A percentile compares a stretch with the other conserved stretches of the same genome.
These are phyloP conservation scores for Xylariaceae sp. DNA, from an alignment of 2,329 filamentous ascomycete genomes.

Conservation along the genomic window DNA sequence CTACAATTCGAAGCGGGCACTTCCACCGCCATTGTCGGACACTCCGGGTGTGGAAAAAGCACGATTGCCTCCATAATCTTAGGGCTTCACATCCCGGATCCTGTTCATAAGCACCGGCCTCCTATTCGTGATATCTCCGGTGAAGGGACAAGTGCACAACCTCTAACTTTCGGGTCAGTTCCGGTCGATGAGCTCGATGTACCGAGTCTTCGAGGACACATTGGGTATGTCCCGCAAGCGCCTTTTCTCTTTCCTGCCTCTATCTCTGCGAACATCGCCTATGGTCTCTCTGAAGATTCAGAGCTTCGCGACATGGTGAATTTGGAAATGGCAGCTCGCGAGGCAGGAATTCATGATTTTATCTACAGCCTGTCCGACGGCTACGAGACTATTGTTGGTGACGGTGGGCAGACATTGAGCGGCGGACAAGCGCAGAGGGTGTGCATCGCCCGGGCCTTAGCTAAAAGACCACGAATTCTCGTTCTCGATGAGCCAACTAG, in stretches of 20 bases:
- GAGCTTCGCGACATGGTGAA: slow-evolving; percentile 40
- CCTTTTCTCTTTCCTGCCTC: slow-evolving; percentile 75
- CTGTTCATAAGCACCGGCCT: background rate
- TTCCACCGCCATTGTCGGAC: slow-evolving; percentile 74
- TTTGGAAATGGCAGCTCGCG: slow-evolving; percentile 48
- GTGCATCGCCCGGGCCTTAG: slow-evolving; percentile 74
- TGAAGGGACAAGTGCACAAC: slow-evolving; percentile 9
- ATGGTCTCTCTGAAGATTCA: slow-evolving; percentile 61
- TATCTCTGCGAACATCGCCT: slow-evolving; percentile 76
- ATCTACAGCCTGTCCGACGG: slow-evolving; percentile 65
- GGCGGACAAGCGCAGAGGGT: slow-evolving; percentile 82
- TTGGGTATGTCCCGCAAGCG: slow-evolving; percentile 66
- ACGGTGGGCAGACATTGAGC: slow-evolving; percentile 68
- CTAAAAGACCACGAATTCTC: slow-evolving; percentile 65
- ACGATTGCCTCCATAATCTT: slow-evolving; percentile 74
- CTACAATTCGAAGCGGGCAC: slow-evolving; percentile 59
- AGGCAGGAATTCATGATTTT: slow-evolving; percentile 71
- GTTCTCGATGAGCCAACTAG: slow-evolving; percentile 86
- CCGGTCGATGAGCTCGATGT: slow-evolving; percentile 59
- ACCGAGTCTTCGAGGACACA: slow-evolving; percentile 51
- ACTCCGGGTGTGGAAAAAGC: slow-evolving; percentile 87
- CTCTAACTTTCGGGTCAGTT: slow-evolving; percentile 55
- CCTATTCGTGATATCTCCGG: background rate
- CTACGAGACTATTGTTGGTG: slow-evolving; percentile 71
- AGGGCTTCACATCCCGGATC: slow-evolving; percentile 56